Conservation (phyloP, 108 stramenopile species). For the Skeletonema potamos region DNA sequence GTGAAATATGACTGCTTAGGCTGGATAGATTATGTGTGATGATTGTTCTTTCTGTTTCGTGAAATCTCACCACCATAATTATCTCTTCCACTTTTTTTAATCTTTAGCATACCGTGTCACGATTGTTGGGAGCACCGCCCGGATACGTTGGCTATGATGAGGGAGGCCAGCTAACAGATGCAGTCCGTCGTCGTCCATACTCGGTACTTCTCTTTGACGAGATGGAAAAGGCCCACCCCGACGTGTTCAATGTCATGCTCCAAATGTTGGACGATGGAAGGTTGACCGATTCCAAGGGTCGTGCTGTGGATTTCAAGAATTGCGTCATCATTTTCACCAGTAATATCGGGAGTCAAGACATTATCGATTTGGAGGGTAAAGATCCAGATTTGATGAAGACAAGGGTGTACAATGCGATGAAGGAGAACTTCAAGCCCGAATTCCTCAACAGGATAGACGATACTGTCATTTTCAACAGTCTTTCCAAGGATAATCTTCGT, state of each 20-base stretch:
- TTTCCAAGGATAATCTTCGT: slow-evolving; percentile 82
- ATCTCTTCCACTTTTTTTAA: too few species aligned
- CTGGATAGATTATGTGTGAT: too few species aligned
- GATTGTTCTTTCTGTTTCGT: slow-evolving; percentile 73
- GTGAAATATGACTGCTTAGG: too few species aligned
- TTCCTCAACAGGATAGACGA: slow-evolving; percentile 99
- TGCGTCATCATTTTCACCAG: slow-evolving; percentile 95
- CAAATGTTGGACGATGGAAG: slow-evolving; percentile 98
- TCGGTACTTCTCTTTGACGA: slow-evolving; percentile 96
- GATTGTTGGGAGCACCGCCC: slow-evolving; percentile 95
- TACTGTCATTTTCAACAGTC: slow-evolving; percentile 93
- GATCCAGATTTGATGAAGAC: slow-evolving; percentile 67
- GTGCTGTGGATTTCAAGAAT: slow-evolving; percentile 94
- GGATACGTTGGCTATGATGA: slow-evolving; percentile 98
- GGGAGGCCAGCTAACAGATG: slow-evolving; percentile 99
- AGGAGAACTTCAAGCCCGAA: slow-evolving; percentile 94
- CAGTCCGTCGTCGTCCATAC: slow-evolving; percentile 95
- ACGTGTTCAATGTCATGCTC: slow-evolving; percentile 97
- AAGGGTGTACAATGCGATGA: slow-evolving; percentile 76
- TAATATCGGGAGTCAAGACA: slow-evolving; percentile 94
- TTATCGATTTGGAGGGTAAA: slow-evolving; percentile 73
- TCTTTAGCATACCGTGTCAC: slow-evolving; percentile 79
- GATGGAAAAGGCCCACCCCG: slow-evolving; percentile 99
- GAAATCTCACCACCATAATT: too few species aligned
- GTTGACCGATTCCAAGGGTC: slow-evolving; percentile 96